These are phyloP conservation scores for Lichtheimia hyalospora DNA, from an alignment of 371 early-diverging fungal species.

Conservation along the genomic window DNA sequence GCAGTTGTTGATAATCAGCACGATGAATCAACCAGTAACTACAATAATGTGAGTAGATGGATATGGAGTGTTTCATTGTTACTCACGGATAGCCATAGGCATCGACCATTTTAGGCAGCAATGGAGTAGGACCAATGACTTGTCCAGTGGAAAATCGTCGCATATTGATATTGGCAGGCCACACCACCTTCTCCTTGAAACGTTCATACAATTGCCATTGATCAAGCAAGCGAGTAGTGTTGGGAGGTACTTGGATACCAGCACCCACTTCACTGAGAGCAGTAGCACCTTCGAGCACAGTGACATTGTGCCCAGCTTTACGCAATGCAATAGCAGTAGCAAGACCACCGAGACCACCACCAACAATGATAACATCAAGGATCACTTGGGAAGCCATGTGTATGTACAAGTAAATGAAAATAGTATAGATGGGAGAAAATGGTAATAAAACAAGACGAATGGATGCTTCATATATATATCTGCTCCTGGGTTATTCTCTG, in stretches of 20 bases:
- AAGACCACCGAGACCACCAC: constrained; percentile 31
- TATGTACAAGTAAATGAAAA: neutral
- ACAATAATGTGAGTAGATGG: neutral
- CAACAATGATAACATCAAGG: constrained; percentile 19
- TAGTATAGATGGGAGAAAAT: constrained; percentile 1
- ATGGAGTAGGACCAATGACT: constrained; percentile 21
- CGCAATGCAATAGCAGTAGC: constrained; percentile 26
- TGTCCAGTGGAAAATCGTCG: constrained; percentile 26
- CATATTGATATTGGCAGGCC: constrained; percentile 26
- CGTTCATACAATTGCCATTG: constrained; percentile 20
- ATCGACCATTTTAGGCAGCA: constrained; percentile 26
- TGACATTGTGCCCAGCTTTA: constrained; percentile 24
- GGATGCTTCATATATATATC: neutral
- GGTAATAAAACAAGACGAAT: constrained; percentile 1
- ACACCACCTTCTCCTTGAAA: constrained; percentile 25
- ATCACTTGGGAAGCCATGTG: constrained; percentile 1
- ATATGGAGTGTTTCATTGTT: neutral
- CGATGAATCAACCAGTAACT: constrained; percentile 30
- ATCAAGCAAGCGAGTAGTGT: constrained; percentile 24
- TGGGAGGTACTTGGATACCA: constrained; percentile 33
- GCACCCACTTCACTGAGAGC: constrained; percentile 28
- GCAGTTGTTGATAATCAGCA: constrained; percentile 22
- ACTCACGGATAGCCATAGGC: constrained; percentile 30
- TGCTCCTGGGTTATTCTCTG: too few species aligned
- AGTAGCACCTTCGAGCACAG: constrained; percentile 22